Conservation (phyloP, 2,329 filamentous ascomycete genomes). For the Zasmidium cellare region DNA sequence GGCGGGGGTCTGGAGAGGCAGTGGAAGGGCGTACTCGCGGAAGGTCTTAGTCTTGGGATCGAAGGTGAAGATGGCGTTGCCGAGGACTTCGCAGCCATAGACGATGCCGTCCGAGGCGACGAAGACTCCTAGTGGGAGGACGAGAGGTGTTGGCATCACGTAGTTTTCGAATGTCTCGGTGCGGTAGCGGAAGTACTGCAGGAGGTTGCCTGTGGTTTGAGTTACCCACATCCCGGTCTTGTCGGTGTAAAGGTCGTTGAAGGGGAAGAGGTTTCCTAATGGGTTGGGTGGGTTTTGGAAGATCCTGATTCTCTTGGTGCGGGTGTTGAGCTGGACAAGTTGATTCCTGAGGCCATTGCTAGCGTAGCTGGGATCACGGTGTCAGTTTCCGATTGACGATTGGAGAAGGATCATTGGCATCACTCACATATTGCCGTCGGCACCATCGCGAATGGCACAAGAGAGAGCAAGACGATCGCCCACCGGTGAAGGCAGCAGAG, state of each 20-base stretch:
- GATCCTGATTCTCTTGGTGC: slow-evolving; percentile 9
- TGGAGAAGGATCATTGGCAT: neutral
- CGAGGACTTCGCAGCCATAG: slow-evolving; percentile 18
- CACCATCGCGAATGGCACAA: slow-evolving; percentile 17
- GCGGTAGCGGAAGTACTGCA: slow-evolving; percentile 18
- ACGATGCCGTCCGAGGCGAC: slow-evolving; percentile 18
- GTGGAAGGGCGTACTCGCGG: slow-evolving; percentile 12
- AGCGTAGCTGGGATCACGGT: slow-evolving; percentile 3
- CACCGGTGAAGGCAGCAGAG: neutral
- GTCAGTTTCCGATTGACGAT: too few relatives aligned
- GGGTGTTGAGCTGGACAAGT: slow-evolving; percentile 16
- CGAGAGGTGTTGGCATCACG: slow-evolving; percentile 15
- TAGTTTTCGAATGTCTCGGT: slow-evolving; percentile 17
- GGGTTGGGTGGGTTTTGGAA: slow-evolving; percentile 21
- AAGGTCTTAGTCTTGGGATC: slow-evolving; percentile 8
- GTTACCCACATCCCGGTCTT: slow-evolving; percentile 22
- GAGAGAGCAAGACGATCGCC: slow-evolving; percentile 13
- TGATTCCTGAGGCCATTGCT: slow-evolving; percentile 24
- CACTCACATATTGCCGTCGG: slow-evolving; percentile 24
- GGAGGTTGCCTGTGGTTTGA: slow-evolving; percentile 20
- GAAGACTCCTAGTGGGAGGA: slow-evolving; percentile 18
- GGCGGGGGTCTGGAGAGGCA: slow-evolving; percentile 11
- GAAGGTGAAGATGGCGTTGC: slow-evolving; percentile 19
- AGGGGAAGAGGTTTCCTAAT: slow-evolving; percentile 20
- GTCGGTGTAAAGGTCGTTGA: slow-evolving; percentile 23